phyloP scores from a whole-genome alignment of 2,329 filamentous ascomycete species.

The Dothideomycetidae sp. region DNA sequence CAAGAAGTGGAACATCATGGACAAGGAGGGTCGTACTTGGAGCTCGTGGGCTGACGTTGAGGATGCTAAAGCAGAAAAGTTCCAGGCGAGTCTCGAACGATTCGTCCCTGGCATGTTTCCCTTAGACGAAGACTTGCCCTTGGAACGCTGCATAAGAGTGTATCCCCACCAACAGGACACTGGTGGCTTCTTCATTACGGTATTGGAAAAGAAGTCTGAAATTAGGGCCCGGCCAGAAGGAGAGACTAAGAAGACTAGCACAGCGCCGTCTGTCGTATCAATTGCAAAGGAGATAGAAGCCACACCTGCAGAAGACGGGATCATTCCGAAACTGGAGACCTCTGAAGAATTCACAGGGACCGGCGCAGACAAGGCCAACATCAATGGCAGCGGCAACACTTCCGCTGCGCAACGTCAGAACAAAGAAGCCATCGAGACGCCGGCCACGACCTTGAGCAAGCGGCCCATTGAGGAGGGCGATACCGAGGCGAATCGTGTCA shows the following conservation, averaged over 20 bases:
- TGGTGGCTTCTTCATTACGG: constrained; percentile 93
- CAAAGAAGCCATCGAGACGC: constrained; percentile 10
- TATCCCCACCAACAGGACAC: constrained; percentile 95
- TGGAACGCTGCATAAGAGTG: constrained; percentile 83
- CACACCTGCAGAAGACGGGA: constrained; percentile 19
- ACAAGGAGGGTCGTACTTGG: constrained; percentile 69
- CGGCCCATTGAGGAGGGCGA: constrained; percentile 28
- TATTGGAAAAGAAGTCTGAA: constrained; percentile 80
- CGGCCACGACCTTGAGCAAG: constrained; percentile 19
- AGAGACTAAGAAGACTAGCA: constrained; percentile 29
- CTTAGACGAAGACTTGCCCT: constrained; percentile 47
- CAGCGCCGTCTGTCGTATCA: constrained; percentile 13
- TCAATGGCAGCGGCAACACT: constrained; percentile 12
- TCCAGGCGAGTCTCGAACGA: constrained; percentile 49
- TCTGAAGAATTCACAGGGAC: constrained; percentile 16
- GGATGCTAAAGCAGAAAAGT: constrained; percentile 42
- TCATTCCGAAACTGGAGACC: constrained; percentile 16
- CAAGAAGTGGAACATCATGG: constrained; percentile 78
- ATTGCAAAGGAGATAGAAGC: constrained; percentile 30
- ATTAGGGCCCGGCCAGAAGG: constrained; percentile 64
- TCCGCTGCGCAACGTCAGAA: constrained; percentile 17
- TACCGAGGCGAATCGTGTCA: constrained; percentile 17
- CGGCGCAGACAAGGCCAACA: constrained; percentile 17
- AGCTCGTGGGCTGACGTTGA: constrained; percentile 70
- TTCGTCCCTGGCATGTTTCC: constrained; percentile 75